Conservation (phyloP, 2,329 filamentous ascomycete species). For the Fusarium transvaalense region DNA sequence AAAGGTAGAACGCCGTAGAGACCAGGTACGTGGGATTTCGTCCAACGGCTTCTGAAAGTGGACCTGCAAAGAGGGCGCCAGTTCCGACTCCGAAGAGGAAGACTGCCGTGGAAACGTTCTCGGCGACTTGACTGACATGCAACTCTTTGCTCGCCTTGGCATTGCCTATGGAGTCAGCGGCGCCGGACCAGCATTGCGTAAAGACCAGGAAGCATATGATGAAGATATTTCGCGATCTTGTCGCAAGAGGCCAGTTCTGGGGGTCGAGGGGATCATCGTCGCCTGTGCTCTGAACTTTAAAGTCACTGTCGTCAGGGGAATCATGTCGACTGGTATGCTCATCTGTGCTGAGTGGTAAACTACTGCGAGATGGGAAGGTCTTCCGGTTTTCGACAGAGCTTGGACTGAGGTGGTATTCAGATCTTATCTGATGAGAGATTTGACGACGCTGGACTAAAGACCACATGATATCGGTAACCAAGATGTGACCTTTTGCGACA, state of each 20-base stretch:
- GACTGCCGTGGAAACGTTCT: conserved; percentile 59
- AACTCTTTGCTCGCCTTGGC: conserved; percentile 57
- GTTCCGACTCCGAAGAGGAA: conserved; percentile 53
- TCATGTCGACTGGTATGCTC: neutral
- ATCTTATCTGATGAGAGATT: neutral
- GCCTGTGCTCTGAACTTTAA: neutral
- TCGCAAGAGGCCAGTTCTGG: conserved; percentile 53
- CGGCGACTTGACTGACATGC: conserved; percentile 62
- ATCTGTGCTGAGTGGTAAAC: neutral
- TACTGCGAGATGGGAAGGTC: neutral
- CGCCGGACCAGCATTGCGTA: conserved; percentile 59
- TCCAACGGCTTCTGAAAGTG: conserved; percentile 53
- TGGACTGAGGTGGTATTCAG: neutral
- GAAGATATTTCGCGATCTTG: conserved; percentile 50
- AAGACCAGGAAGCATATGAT: conserved; percentile 56
- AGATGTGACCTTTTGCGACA: neutral
- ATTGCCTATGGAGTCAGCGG: conserved; percentile 64
- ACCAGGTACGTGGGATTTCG: conserved; percentile 54
- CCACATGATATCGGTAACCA: neutral
- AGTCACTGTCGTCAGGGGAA: accelerated
- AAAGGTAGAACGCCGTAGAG: neutral
- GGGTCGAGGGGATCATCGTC: conserved; percentile 56
- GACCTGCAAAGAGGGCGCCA: conserved; percentile 53
- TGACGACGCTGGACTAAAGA: neutral
- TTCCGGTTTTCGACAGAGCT: neutral